Base-by-base conservation (phyloP, 2,329 filamentous ascomycete species). In the Xylaria arbuscula region DNA sequence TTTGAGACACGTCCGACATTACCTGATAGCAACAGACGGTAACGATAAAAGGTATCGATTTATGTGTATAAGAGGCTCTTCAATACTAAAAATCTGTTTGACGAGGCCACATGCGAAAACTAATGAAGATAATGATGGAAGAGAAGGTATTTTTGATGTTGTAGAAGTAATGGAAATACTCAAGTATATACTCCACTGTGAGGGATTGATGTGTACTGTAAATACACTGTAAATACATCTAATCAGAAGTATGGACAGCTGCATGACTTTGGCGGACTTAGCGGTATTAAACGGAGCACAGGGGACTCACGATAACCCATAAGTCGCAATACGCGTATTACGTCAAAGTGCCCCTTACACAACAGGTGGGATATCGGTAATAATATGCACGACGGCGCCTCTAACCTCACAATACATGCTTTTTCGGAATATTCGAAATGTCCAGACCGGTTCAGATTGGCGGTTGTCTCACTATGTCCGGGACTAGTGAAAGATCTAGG, bases 371-470 rank as follows among this genome's bases (percentile, higher is more conserved):
- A 45, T 19, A 7, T 47, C 45, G 10, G 45, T 8, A 22, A 22
- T 5, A 47, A 10, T n/a, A 22, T 47, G 15, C 15, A 53, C n/a
- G 13, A 17, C 11, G 24, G 13, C 15, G 13, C 13, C 48, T 32
- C 28, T 28, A 28, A 5, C 28, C 28, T 28, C 28, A 28, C 2
- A 28, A 28, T 28, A 28, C 28, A 28, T 28, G 3, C 22, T 22
- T 19, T 19, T 45, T 60, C 63, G 63, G 63, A 60, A 38, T 36
- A 60, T 40, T 62, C 19, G 6, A 66, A 66, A 32, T 66, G 32
- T 62, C 64, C 57, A 56, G 60, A 11, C 50, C 8, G 45, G 32
- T 19, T 34, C n/a, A 51, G 45, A 51, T 17, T 45, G 17, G 17
- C n/a, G 38, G 32, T 7, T 38, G 22, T 4, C 24, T 10, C 4